phyloP scores from a whole-genome alignment of 306 rosid genomes.

The Cicer bijugum region DNA sequence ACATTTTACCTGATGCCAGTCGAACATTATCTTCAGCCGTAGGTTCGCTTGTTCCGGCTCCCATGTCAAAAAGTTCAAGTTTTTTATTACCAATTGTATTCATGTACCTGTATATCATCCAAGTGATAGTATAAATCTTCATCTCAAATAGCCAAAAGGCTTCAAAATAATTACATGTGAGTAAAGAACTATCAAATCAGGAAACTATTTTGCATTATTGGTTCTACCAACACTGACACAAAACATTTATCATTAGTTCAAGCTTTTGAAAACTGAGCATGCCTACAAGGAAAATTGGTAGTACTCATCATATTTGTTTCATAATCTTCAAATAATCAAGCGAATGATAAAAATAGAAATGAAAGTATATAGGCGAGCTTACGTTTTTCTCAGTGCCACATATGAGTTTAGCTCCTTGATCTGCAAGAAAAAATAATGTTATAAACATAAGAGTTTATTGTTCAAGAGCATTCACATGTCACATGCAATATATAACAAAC shows the following conservation, averaged over 20 bases:
- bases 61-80: conserved; percentile 92
- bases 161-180: not conserved
- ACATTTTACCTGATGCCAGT: conserved; percentile 81
- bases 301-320: conserved; percentile 12
- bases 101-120: conserved; percentile 73
- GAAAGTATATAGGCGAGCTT: conserved; percentile 50
- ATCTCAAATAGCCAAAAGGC: conserved; percentile 34
- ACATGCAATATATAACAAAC: conserved; percentile 16
- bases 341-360: conserved; percentile 24
- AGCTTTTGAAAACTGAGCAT: conserved; percentile 7
- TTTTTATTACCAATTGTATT: conserved; percentile 89
- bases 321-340: conserved; percentile 28
- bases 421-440: conserved; percentile 60
- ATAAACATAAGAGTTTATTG: conserved; percentile 35
- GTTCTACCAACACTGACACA: conserved; percentile 28
- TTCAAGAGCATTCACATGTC: conserved; percentile 30
- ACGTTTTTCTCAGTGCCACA: conserved; percentile 97
- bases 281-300: conserved; percentile 18
- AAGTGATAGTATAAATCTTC: conserved; percentile 36
- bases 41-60: conserved; percentile 84
- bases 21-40: conserved; percentile 79
- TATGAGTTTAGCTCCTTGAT: conserved; percentile 97
- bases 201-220: conserved; percentile 29
- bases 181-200: conserved; percentile 12
- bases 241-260: conserved; percentile 8